These are phyloP conservation scores for Colletotrichum cereale DNA, from an alignment of 2,329 filamentous ascomycete genomes.

Conservation along the genomic window DNA sequence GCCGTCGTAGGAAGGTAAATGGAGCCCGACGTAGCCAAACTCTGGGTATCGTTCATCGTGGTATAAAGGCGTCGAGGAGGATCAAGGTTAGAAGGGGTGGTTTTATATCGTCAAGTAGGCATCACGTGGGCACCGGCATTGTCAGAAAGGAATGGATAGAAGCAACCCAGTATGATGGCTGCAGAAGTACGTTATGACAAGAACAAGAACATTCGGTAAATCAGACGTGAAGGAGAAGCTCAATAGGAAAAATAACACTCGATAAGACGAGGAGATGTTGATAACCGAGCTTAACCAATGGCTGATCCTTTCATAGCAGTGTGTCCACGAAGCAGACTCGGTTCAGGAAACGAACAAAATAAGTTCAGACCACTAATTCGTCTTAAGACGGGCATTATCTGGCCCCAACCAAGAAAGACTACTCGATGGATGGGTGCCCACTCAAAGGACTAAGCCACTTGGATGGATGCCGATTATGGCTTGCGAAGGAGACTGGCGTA, in stretches of 20 bases:
- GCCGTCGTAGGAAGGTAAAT: constrained; percentile 12
- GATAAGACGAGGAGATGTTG: neutral
- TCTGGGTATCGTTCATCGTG: neutral
- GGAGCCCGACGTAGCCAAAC: neutral
- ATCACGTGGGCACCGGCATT: neutral
- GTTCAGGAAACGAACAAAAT: neutral
- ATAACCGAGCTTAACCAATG: neutral
- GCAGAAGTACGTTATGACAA: neutral
- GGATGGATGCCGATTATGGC: neutral
- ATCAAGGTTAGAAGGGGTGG: neutral
- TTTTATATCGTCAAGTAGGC: neutral
- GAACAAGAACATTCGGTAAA: neutral
- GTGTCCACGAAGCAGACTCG: neutral
- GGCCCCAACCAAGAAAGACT: neutral
- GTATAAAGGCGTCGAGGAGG: neutral
- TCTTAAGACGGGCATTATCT: neutral
- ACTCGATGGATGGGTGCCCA: neutral
- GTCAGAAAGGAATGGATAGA: neutral
- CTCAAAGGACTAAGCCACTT: constrained; percentile 1
- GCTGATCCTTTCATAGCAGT: neutral
- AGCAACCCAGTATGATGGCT: neutral
- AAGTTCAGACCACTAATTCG: neutral
- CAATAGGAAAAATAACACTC: neutral
- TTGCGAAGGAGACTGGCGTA: neutral
- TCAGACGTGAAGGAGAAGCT: neutral